A percentile compares a stretch with the other conserved stretches of the same genome.
Evolutionary conservation across 108 stramenopile genomes (phyloP).

Genomic region (Poteriospumella lacustris): DNA sequence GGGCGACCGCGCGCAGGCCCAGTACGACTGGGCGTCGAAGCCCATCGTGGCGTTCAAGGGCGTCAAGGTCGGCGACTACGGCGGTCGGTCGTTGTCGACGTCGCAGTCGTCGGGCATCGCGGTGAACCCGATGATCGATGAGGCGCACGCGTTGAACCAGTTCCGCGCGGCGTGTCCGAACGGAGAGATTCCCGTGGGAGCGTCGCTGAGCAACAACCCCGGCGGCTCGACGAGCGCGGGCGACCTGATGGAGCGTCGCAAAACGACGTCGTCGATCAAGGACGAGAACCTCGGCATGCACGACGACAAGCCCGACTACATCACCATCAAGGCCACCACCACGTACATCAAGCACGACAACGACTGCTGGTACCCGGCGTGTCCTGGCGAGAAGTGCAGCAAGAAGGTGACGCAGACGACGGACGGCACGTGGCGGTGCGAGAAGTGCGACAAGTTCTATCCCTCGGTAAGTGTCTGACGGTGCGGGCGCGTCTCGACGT

Average conservation of each 20-base stretch:
- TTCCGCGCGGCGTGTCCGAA: conserved; percentile 31
- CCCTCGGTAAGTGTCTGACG: conserved; percentile 32
- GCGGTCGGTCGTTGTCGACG: conserved; percentile 64
- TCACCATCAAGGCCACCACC: conserved; percentile 75
- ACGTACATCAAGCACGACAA: conserved; percentile 85
- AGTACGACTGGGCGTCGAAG: conserved; percentile 39
- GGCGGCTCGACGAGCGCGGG: conserved; percentile 56
- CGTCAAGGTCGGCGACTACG: conserved; percentile 77
- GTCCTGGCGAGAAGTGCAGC: conserved; percentile 64
- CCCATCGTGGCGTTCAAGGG: conserved; percentile 79
- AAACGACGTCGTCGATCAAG: conserved; percentile 69
- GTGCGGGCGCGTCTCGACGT: no score
- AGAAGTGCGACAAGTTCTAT: conserved; percentile 59
- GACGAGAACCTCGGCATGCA: conserved; percentile 67
- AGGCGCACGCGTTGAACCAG: conserved; percentile 36
- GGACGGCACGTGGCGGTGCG: conserved; percentile 42
- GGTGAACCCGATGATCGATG: conserved; percentile 41
- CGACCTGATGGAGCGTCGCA: conserved; percentile 64
- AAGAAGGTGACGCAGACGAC: conserved; percentile 48
- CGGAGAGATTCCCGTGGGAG: not conserved
- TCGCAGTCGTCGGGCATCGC: conserved; percentile 38
- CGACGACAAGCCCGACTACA: conserved; percentile 82
- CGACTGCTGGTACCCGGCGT: conserved; percentile 91
- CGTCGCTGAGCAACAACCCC: not conserved
- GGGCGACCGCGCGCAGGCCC: conserved; percentile 62